These are phyloP conservation scores for Onygenales sp. DNA, from an alignment of 2,329 filamentous ascomycete species.

Conservation along the genomic window DNA sequence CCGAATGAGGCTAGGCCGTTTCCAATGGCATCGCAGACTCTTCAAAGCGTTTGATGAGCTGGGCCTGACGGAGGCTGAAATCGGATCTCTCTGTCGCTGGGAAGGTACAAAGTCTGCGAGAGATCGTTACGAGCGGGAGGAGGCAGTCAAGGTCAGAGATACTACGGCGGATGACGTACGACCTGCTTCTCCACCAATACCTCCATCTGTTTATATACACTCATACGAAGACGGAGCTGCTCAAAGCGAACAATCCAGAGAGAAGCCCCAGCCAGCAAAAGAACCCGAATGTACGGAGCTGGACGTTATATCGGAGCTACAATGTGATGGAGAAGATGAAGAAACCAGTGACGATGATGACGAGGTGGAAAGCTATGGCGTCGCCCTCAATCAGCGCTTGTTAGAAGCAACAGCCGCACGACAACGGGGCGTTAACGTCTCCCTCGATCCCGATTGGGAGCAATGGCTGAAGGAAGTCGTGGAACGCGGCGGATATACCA, in stretches of 20 bases:
- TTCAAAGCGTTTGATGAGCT: conserved; percentile 54
- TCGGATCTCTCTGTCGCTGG: conserved; percentile 54
- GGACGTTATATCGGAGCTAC: background rate
- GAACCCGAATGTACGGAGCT: background rate
- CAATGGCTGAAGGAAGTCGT: conserved; percentile 50
- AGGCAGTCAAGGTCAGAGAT: conserved; percentile 49
- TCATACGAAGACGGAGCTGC: conserved; percentile 16
- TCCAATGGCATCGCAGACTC: conserved; percentile 50
- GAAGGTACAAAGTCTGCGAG: conserved; percentile 40
- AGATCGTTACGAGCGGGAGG: conserved; percentile 42
- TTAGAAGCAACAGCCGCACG: conserved; percentile 44
- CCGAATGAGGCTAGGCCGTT: conserved; percentile 52
- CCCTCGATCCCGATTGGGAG: conserved; percentile 42
- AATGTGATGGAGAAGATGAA: conserved; percentile 10
- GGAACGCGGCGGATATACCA: conserved; percentile 38
- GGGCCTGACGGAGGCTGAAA: conserved; percentile 49
- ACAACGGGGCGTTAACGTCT: conserved; percentile 37
- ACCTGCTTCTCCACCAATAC: conserved; percentile 36
- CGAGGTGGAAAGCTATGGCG: conserved; percentile 42
- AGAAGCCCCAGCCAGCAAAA: background rate
- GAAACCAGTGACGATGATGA: conserved; percentile 38
- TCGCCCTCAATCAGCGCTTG: conserved; percentile 43
- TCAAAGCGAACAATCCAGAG: background rate
- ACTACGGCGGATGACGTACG: conserved; percentile 51
- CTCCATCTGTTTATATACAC: conserved; percentile 24